phyloP scores from a whole-genome alignment of 2,329 filamentous ascomycete genomes.

The Claviceps arundinis region DNA sequence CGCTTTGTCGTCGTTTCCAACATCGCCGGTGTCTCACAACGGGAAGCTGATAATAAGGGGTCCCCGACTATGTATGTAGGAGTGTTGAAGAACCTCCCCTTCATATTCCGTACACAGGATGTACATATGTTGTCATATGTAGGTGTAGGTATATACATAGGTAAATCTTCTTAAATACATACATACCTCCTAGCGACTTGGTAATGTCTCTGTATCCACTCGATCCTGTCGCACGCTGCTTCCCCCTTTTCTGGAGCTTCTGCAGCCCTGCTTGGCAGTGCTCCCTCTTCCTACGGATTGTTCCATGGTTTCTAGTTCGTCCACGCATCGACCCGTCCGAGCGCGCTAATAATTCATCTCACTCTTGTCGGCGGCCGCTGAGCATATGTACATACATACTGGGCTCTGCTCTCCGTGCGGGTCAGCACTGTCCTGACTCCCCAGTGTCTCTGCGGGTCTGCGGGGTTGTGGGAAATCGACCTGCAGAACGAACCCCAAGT shows the following conservation, averaged over 20 bases:
- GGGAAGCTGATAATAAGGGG: neutral
- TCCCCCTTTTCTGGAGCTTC: neutral
- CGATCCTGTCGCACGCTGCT: neutral
- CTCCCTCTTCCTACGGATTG: neutral
- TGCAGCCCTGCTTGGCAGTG: neutral
- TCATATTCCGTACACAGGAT: too few relatives aligned
- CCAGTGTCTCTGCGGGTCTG: constrained; percentile 4
- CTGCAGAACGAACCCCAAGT: neutral
- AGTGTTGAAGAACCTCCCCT: too few relatives aligned
- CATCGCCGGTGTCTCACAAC: neutral
- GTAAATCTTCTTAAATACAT: too few relatives aligned
- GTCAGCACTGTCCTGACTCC: neutral
- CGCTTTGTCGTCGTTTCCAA: too few relatives aligned
- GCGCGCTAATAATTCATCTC: neutral
- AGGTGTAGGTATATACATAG: too few relatives aligned
- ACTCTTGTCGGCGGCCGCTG: neutral
- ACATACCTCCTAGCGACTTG: too few relatives aligned
- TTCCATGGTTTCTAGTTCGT: neutral
- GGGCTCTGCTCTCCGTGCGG: constrained; percentile 2
- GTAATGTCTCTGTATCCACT: neutral
- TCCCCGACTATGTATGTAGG: too few relatives aligned
- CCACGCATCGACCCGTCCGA: neutral
- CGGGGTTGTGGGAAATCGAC: constrained; percentile 3
- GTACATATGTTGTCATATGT: too few relatives aligned
- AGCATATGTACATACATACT: too few relatives aligned